Conservation (phyloP, 139 green algal species). For the Chlamydomonas sphaeroides region DNA sequence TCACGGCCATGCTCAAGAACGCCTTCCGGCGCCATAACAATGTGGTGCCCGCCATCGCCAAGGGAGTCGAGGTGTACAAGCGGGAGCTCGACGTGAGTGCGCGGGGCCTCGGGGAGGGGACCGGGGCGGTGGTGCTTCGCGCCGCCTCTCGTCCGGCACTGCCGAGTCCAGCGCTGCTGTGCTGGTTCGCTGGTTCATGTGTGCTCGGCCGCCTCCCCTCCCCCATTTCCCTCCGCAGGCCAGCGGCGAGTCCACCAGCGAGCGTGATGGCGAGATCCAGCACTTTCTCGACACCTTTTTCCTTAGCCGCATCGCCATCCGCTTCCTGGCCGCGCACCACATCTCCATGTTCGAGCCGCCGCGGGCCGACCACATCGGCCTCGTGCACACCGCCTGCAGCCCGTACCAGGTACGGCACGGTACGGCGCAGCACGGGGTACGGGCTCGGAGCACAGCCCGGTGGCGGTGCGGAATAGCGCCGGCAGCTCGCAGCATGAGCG, state of each 20-base stretch:
- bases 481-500: too few relatives aligned
- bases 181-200: too few relatives aligned
- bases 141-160: too few relatives aligned
- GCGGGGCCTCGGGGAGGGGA: too few relatives aligned
- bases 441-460: too few relatives aligned
- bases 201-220: too few relatives aligned
- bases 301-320: slow-evolving; percentile 95
- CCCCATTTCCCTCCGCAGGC: too few relatives aligned
- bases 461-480: too few relatives aligned
- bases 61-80: slow-evolving; percentile 52
- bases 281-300: slow-evolving; percentile 98
- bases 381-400: slow-evolving; percentile 89
- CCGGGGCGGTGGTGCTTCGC: too few relatives aligned
- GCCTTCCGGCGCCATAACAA: slow-evolving; percentile 39
- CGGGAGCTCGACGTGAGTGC: slow-evolving; percentile 18
- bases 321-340: slow-evolving; percentile 95
- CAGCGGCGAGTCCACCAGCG: slow-evolving; percentile 12
- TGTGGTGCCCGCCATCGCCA: slow-evolving; percentile 53
- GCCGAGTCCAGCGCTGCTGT: too few relatives aligned
- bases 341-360: slow-evolving; percentile 87
- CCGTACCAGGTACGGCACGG: slow-evolving; percentile 48
- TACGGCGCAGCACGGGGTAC: too few relatives aligned
- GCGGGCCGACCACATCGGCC: slow-evolving; percentile 77
- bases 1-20: slow-evolving; percentile 30
- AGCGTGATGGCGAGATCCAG: slow-evolving; percentile 71